Percentiles rank a stretch among this genome's conserved stretches.
Conservation (phyloP, 441 rosid genomes). For the Syzygium syzygioides region DNA sequence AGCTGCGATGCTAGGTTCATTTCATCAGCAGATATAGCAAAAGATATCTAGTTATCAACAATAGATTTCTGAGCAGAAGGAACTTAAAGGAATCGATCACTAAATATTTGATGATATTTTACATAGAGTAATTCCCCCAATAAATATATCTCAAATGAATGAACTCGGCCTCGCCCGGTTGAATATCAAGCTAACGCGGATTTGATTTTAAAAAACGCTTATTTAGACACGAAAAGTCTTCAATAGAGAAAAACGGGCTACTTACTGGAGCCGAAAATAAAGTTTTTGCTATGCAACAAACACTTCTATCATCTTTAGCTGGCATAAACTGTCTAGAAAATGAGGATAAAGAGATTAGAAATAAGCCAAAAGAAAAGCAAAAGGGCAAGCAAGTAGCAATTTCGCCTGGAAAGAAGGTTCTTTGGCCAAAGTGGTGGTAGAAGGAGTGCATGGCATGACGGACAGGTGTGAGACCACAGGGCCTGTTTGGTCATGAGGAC, state of each 20-base stretch:
- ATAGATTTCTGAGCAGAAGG: neutral
- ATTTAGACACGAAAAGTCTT: neutral
- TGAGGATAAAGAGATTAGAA: neutral
- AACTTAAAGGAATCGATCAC: neutral
- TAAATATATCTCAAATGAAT: neutral
- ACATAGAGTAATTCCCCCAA: neutral
- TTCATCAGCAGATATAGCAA: neutral
- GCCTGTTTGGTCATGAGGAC: slow-evolving; percentile 10
- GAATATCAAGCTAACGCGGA: neutral
- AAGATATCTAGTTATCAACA: neutral
- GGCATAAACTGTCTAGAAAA: neutral
- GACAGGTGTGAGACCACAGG: slow-evolving; percentile 1
- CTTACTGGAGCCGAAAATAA: neutral
- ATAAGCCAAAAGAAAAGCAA: neutral
- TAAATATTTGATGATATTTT: neutral
- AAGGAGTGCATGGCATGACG: neutral
- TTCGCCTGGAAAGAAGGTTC: neutral
- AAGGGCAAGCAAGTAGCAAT: neutral
- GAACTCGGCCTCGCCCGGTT: neutral
- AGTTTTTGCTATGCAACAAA: neutral
- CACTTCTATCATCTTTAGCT: neutral
- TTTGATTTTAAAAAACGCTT: neutral
- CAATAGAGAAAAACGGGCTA: neutral
- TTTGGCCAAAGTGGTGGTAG: neutral
- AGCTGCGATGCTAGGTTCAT: neutral